phyloP scores from a whole-genome alignment of 805 yeast species.

The Hanseniaspora meyeri region DNA sequence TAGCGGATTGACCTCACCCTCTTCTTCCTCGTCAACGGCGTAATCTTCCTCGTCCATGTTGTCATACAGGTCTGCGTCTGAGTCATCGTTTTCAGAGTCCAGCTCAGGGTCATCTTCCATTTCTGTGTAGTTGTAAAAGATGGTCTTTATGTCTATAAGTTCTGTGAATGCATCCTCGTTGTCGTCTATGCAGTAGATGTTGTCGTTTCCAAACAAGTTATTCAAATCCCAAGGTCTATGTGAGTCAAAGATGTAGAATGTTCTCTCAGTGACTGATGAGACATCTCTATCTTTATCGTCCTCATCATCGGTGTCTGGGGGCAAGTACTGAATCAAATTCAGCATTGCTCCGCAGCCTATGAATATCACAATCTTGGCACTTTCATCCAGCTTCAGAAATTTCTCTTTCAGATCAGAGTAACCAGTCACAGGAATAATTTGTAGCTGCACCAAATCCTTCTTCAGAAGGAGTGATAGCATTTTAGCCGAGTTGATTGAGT shows the following conservation, averaged over 20 bases:
- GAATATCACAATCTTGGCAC: conserved; percentile 61
- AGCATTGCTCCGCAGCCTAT: conserved; percentile 92
- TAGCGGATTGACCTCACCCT: conserved; percentile 23
- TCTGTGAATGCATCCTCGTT: conserved; percentile 38
- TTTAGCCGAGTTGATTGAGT: conserved; percentile 80
- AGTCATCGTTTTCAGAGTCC: conserved; percentile 31
- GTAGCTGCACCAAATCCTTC: conserved; percentile 74
- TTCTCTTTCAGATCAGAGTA: conserved; percentile 62
- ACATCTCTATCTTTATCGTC: conserved; percentile 30
- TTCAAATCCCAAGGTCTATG: conserved; percentile 95
- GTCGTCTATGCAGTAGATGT: conserved; percentile 76
- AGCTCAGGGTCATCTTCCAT: conserved; percentile 30
- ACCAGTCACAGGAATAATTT: conserved; percentile 86
- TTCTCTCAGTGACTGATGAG: conserved; percentile 30
- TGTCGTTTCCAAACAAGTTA: conserved; percentile 72
- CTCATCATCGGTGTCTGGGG: conserved; percentile 49
- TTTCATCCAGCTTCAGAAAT: conserved; percentile 53
- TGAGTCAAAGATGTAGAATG: conserved; percentile 75
- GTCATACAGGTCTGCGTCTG: conserved; percentile 27
- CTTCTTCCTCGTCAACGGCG: conserved; percentile 25
- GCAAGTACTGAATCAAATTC: conserved; percentile 57
- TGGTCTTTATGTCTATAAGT: conserved; percentile 42
- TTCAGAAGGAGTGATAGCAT: conserved; percentile 60
- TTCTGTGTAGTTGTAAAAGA: conserved; percentile 45
- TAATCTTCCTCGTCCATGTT: conserved; percentile 29